phyloP scores from a whole-genome alignment of 1,284 basidiomycete genomes.

The Waitea zeae region DNA sequence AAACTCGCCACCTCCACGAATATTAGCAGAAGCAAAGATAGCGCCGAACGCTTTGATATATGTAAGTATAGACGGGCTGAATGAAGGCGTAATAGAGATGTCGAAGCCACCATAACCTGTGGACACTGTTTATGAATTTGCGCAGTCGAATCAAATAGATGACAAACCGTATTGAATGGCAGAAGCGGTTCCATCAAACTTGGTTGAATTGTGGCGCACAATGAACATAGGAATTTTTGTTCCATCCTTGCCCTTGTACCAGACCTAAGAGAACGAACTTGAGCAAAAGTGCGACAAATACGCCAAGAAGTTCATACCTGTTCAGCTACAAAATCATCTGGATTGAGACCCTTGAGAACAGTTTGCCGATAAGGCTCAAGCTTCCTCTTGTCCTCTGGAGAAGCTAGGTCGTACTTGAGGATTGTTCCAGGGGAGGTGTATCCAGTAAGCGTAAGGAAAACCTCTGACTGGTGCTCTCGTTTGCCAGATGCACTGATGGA shows the following conservation, averaged over 20 bases:
- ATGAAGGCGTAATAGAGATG: constrained; percentile 56
- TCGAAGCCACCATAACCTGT: constrained; percentile 70
- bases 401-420: constrained; percentile 40
- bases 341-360: constrained; percentile 44
- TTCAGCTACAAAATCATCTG: constrained; percentile 54
- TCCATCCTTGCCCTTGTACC: constrained; percentile 68
- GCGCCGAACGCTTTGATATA: constrained; percentile 63
- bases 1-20: constrained; percentile 74
- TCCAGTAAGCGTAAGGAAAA: constrained; percentile 52
- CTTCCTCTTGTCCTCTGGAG: constrained; percentile 24
- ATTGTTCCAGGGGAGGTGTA: constrained; percentile 66
- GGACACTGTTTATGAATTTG: background rate
- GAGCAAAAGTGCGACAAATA: no score
- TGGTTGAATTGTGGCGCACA: constrained; percentile 57
- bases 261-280: no score
- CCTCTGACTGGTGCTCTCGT: constrained; percentile 39
- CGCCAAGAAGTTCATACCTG: no score
- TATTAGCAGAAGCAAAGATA: constrained; percentile 58
- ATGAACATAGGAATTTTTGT: constrained; percentile 80
- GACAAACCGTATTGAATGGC: constrained; percentile 57
- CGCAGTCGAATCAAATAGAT: background rate
- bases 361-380: constrained; percentile 48
- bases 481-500: constrained; percentile 36
- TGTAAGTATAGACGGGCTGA: constrained; percentile 58
- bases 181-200: constrained; percentile 62